Evolutionary conservation across 345 rosid species (phyloP).

Genomic region (Populus deltoides): DNA sequence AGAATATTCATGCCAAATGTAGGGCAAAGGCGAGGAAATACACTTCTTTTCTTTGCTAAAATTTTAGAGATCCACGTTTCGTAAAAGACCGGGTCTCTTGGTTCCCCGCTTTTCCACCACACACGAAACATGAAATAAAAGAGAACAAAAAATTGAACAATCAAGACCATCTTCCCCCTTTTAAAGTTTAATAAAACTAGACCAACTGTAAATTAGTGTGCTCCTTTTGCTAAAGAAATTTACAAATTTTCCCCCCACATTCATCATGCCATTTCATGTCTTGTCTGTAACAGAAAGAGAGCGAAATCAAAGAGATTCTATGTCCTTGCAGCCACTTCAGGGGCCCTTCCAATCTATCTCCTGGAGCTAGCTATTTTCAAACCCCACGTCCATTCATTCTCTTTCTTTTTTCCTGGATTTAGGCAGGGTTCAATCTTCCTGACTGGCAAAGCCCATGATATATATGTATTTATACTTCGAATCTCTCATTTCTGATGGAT

Average conservation of each 20-base stretch:
- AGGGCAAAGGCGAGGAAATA: background rate
- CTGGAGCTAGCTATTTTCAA: slow-evolving; percentile 21
- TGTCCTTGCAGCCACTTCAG: slow-evolving; percentile 35
- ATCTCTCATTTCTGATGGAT: too few relatives aligned
- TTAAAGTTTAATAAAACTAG: slow-evolving; percentile 4
- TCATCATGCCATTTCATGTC: slow-evolving; percentile 24
- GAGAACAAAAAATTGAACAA: slow-evolving; percentile 5
- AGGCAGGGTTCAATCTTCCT: background rate
- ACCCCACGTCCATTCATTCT: background rate
- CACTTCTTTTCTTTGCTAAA: slow-evolving; percentile 24
- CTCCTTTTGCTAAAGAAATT: background rate
- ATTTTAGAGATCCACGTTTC: slow-evolving; percentile 37
- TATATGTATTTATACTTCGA: background rate
- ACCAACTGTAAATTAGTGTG: slow-evolving; percentile 6
- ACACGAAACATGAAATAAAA: slow-evolving; percentile 5
- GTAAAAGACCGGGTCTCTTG: slow-evolving; percentile 44
- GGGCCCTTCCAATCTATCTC: slow-evolving; percentile 30
- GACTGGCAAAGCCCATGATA: background rate
- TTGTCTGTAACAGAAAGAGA: slow-evolving; percentile 19
- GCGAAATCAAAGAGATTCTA: slow-evolving; percentile 18
- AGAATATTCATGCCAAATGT: background rate
- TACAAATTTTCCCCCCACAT: background rate
- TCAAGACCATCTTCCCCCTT: background rate
- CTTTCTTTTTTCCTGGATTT: background rate
- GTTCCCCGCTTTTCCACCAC: slow-evolving; percentile 25